These are phyloP conservation scores for Immersiporthe knoxdaviesiana DNA, from an alignment of 2,329 filamentous ascomycete species.

Conservation along the genomic window DNA sequence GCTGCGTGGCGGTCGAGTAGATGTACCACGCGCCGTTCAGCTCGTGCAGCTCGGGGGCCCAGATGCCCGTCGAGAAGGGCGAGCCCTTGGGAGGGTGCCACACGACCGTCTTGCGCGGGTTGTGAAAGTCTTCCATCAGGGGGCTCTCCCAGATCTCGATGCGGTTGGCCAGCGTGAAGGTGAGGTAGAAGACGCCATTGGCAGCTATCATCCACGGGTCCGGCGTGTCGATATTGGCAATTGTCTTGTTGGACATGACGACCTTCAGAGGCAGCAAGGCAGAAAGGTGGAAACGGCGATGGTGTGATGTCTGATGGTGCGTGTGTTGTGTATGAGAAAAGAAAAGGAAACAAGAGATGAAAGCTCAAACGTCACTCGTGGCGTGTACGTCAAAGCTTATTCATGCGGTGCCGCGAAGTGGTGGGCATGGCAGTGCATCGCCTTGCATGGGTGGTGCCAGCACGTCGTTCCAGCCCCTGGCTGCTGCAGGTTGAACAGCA, in stretches of 20 bases:
- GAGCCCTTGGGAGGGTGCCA: constrained; percentile 26
- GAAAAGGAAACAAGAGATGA: not conserved
- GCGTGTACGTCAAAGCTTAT: not conserved
- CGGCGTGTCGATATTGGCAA: constrained; percentile 37
- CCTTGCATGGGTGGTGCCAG: not conserved
- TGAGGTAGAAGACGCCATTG: constrained; percentile 34
- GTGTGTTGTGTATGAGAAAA: not conserved
- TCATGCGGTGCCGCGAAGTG: not conserved
- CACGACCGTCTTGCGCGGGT: constrained; percentile 31
- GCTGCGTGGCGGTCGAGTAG: constrained; percentile 24
- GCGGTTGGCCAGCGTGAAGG: constrained; percentile 39
- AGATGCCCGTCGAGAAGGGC: constrained; percentile 34
- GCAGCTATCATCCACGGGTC: constrained; percentile 39
- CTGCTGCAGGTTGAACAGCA: not conserved
- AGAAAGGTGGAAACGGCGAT: not conserved
- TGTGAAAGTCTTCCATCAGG: constrained; percentile 38
- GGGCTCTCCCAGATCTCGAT: constrained; percentile 41
- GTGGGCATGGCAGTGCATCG: not conserved
- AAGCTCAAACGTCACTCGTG: constrained; percentile 3
- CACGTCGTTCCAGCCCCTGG: not conserved
- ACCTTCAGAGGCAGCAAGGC: not conserved
- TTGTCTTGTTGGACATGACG: constrained; percentile 37
- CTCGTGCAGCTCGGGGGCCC: constrained; percentile 55
- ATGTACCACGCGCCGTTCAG: constrained; percentile 28
- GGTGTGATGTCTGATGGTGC: not conserved